These are phyloP conservation scores for Fereydounia khargensis DNA, from an alignment of 1,284 basidiomycete genomes.

Conservation along the genomic window DNA sequence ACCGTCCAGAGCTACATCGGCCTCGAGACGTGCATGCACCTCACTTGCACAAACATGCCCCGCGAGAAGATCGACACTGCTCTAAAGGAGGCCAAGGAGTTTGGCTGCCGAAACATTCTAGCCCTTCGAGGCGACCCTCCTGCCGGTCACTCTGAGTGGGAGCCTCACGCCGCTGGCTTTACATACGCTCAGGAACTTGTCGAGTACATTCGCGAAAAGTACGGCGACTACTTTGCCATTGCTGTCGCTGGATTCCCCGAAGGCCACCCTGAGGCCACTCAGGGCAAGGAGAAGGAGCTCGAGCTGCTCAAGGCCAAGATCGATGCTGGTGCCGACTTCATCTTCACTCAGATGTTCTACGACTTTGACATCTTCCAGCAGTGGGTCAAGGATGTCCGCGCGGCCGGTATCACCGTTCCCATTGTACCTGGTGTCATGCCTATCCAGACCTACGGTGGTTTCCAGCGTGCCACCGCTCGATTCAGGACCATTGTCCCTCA, in stretches of 20 bases:
- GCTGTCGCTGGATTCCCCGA: constrained; percentile 63
- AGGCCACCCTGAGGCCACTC: constrained; percentile 62
- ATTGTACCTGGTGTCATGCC: constrained; percentile 96
- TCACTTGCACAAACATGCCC: constrained; percentile 66
- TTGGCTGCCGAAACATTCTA: constrained; percentile 91
- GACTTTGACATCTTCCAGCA: constrained; percentile 78
- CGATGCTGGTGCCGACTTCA: constrained; percentile 81
- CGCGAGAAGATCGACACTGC: constrained; percentile 88
- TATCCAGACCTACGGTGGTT: constrained; percentile 96
- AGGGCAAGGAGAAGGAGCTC: constrained; percentile 66
- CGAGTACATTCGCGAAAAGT: constrained; percentile 50
- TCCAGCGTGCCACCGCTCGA: constrained; percentile 83
- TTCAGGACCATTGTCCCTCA: constrained; percentile 82
- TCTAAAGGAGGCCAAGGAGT: constrained; percentile 82
- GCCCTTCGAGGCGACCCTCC: constrained; percentile 73
- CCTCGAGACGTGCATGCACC: constrained; percentile 57
- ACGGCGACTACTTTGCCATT: constrained; percentile 56
- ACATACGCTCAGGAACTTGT: constrained; percentile 52
- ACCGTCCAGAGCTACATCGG: constrained; percentile 62
- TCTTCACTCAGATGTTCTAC: constrained; percentile 96
- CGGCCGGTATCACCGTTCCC: constrained; percentile 75
- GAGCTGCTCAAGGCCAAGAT: constrained; percentile 81
- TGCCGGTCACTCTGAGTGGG: constrained; percentile 61
- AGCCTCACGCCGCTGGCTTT: constrained; percentile 52
- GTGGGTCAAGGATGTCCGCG: constrained; percentile 70